These are phyloP conservation scores for Stevia rebaudiana DNA, from an alignment of 140 eudicot species.

Conservation along the genomic window DNA sequence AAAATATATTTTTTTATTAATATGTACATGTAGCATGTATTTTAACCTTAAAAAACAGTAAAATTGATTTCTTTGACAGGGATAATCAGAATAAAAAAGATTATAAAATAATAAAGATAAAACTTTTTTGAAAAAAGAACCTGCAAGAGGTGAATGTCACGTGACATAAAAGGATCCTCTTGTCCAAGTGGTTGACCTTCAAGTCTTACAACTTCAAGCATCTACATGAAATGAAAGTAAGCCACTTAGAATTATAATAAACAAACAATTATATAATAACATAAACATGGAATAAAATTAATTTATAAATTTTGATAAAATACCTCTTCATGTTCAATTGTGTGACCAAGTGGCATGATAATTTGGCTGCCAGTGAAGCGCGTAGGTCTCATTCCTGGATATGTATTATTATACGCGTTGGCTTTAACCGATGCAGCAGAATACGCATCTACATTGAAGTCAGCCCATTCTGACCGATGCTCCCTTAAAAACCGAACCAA, in stretches of 20 bases:
- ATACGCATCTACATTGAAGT: slow-evolving; percentile 74
- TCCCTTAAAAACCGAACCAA: slow-evolving; percentile 80
- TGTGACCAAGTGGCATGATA: slow-evolving; percentile 78
- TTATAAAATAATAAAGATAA: neutral
- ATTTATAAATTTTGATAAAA: neutral
- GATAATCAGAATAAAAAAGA: neutral
- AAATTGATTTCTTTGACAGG: neutral
- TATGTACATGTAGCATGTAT: neutral
- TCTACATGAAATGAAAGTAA: slow-evolving; percentile 25
- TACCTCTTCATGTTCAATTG: slow-evolving; percentile 85
- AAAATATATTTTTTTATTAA: too few relatives aligned
- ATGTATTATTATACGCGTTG: slow-evolving; percentile 53
- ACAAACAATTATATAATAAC: neutral
- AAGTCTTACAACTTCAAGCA: slow-evolving; percentile 77
- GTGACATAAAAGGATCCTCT: slow-evolving; percentile 67
- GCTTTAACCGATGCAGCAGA: slow-evolving; percentile 79
- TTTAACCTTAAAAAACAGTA: neutral
- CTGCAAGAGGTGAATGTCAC: slow-evolving; percentile 76
- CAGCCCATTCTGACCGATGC: slow-evolving; percentile 91
- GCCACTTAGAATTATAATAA: neutral
- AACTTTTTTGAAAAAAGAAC: slow-evolving; percentile 23
- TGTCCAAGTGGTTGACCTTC: slow-evolving; percentile 80
- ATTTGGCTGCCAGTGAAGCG: slow-evolving; percentile 71
- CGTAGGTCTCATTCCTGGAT: slow-evolving; percentile 66
- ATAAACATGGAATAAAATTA: neutral